phyloP scores from a whole-genome alignment of 495 filamentous ascomycete genomes.

The Emericellopsis terricola region DNA sequence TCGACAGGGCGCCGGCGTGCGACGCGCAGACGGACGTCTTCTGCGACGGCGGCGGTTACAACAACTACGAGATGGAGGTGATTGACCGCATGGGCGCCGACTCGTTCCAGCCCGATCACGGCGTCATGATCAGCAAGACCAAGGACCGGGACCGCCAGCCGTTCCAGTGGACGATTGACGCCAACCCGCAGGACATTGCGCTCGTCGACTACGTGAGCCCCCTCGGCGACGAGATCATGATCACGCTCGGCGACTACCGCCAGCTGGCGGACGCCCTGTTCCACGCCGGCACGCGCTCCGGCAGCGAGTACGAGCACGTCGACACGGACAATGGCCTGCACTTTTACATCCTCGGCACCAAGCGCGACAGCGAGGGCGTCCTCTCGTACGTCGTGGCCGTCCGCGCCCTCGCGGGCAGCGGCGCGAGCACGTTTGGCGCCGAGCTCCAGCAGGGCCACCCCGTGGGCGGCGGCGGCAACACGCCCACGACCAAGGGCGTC shows the following conservation, averaged over 20 bases:
- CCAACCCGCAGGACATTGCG: conserved; percentile 20
- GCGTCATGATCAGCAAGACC: conserved; percentile 25
- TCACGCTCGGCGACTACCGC: conserved; percentile 21
- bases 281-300: conserved; percentile 22
- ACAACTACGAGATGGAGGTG: conserved; percentile 21
- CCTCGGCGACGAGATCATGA: conserved; percentile 9
- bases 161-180: conserved; percentile 25
- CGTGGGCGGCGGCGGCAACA: background rate
- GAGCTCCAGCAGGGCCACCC: conserved; percentile 10
- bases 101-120: conserved; percentile 19
- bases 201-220: conserved; percentile 15
- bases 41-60: conserved; percentile 23
- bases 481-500: conserved; percentile 5
- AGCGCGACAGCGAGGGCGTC: conserved; percentile 15
- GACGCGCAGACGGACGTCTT: conserved; percentile 14
- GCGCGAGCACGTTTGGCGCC: conserved; percentile 12
- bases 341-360: conserved; percentile 17
- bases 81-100: conserved; percentile 24
- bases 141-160: conserved; percentile 12
- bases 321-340: conserved; percentile 19
- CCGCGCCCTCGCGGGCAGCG: conserved; percentile 13
- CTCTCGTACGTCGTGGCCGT: conserved; percentile 19
- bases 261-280: conserved; percentile 23
- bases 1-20: conserved; percentile 16
- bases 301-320: conserved; percentile 18